phyloP scores from a whole-genome alignment of 345 rosid species.

The Eucalyptus pumila region DNA sequence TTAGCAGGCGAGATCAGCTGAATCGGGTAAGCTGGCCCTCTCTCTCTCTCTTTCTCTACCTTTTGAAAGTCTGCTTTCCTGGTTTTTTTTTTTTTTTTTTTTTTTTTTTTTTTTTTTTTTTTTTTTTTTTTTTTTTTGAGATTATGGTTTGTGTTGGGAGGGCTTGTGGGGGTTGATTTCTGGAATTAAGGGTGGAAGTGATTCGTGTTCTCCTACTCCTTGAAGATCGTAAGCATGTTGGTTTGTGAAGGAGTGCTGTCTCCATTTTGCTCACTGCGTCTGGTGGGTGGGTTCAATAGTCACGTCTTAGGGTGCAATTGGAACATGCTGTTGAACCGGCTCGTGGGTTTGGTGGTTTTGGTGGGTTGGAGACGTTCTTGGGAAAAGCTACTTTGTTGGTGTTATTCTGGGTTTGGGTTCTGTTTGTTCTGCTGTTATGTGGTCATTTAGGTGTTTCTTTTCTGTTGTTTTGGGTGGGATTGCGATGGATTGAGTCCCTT shows the following conservation, averaged over 20 bases:
- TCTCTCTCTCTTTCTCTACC: background rate
- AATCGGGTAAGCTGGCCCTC: background rate
- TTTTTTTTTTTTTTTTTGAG: background rate
- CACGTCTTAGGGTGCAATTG: background rate
- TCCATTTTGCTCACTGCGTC: background rate
- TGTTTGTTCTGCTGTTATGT: background rate
- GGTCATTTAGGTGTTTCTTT: background rate
- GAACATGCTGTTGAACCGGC: background rate
- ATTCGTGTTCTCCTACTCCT: background rate
- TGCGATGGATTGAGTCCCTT: background rate
- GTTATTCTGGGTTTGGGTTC: background rate
- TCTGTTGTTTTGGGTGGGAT: background rate
- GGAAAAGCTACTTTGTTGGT: background rate
- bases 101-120: background rate
- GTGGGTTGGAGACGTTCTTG: background rate
- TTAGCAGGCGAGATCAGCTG: background rate
- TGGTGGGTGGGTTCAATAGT: background rate
- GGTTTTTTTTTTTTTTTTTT: background rate
- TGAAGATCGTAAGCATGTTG: background rate
- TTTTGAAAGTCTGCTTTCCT: background rate
- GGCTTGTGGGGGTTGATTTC: background rate
- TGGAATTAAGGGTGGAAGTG: background rate
- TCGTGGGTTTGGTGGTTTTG: background rate
- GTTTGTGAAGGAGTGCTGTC: background rate
- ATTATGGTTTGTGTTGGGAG: background rate